Base-by-base conservation (phyloP, 148 eudicot species). In the Rhododendron ferrugineum region DNA sequence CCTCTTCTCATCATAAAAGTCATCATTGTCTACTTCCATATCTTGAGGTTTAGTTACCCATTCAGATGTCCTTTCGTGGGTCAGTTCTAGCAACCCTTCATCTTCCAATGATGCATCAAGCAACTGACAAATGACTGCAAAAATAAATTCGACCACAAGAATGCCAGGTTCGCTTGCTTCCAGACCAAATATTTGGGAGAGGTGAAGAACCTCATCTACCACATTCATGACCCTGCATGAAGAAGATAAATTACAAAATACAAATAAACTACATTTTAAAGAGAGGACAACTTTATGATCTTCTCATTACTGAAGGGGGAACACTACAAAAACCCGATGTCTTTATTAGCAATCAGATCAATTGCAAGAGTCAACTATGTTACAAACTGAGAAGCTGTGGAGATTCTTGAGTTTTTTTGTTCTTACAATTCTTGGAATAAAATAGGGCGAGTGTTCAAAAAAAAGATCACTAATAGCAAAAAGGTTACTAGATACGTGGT, bases 61-160 rank as follows among this genome's bases (percentile, higher is more conserved):
- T 56, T 82, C 86, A 60, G 93, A 89, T 28, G 90, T 93, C 85
- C 88, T 92, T 86, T 94, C 98, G 22, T 88, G 86, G 81, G 91
- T 92, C 84, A 91, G 93, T 81, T 93, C 95, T 85, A 95, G 86
- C 83, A 95, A 89, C 83, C 95, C 98, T 89, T 95, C 98, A 88
- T 97, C 99, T 84, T 92, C 98, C 72, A 97, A 85, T 85, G 97
- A 90, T 77, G 94, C 98, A 80, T 97, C 99, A 81, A 97, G 91
- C 81, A 97, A 89, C 91, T 97, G 98, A 92, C 98, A 94, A 76
- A 94, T 91, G 83, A 89, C 88, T 34, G 95, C 86, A 86, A 95
- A 94, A 68, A 93, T 70, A 84, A 87, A 93, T 79, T 90, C 91
- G 81, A 95, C 94, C 83, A 94, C 81, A 74, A 92, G 82, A 84